A percentile compares a stretch with the other conserved stretches of the same genome.
Conservation (phyloP, 148 eudicot species). For the Polygonum aviculare region DNA sequence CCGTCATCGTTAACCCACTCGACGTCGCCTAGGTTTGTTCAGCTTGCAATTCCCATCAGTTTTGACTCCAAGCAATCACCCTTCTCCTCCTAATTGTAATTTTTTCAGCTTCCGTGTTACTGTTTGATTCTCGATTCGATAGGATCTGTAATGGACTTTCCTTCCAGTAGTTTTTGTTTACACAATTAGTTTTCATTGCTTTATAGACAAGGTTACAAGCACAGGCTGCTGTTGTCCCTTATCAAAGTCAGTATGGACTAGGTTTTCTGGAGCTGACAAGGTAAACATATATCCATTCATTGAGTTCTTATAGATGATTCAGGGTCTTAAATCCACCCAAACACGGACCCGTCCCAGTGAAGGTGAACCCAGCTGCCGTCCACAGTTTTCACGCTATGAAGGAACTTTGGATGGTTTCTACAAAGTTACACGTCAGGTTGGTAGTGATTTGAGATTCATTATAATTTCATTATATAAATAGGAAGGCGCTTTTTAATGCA, state of each 20-base stretch:
- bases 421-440: conserved; percentile 74
- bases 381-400: conserved; percentile 50
- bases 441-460: conserved; percentile 6
- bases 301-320: conserved; percentile 43
- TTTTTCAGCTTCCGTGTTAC: neutral
- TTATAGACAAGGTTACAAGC: conserved; percentile 93
- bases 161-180: too few species aligned
- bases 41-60: neutral
- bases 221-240: conserved; percentile 83
- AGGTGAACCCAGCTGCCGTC: conserved; percentile 36
- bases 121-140: neutral
- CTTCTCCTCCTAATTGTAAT: neutral
- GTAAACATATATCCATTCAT: conserved; percentile 19
- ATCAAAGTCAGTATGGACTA: conserved; percentile 29
- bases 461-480: too few species aligned
- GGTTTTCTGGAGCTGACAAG: conserved; percentile 39
- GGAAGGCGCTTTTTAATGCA: too few species aligned
- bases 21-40: conserved; percentile 72
- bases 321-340: conserved; percentile 33
- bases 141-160: too few species aligned
- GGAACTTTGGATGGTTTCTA: conserved; percentile 84
- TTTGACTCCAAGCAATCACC: neutral
- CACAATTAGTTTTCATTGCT: neutral
- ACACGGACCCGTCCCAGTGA: conserved; percentile 30
- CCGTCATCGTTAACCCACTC: conserved; percentile 83